A percentile compares a stretch with the other conserved stretches of the same genome.
phyloP scores from a whole-genome alignment of 129 eudicot genomes.

The Gnaphalium uliginosum region DNA sequence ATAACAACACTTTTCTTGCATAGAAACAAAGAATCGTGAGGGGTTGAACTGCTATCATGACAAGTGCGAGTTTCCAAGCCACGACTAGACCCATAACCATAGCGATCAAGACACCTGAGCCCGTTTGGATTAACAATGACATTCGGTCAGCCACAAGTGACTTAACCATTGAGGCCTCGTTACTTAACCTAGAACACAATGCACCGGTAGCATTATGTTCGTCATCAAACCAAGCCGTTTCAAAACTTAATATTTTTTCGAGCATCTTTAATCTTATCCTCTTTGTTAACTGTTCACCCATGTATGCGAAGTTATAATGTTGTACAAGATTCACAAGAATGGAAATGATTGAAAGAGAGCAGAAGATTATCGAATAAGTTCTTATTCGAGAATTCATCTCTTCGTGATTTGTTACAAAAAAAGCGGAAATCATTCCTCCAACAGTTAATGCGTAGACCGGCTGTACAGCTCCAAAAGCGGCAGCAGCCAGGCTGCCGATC shows the following conservation, averaged over 20 bases:
- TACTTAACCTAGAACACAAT: conserved; percentile 68
- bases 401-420: conserved; percentile 54
- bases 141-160: conserved; percentile 90
- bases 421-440: conserved; percentile 93
- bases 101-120: conserved; percentile 72
- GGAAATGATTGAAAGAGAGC: conserved; percentile 65
- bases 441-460: conserved; percentile 85
- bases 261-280: conserved; percentile 71
- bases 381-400: conserved; percentile 68
- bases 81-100: conserved; percentile 72
- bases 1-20: conserved; percentile 70
- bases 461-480: conserved; percentile 74
- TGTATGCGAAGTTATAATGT: conserved; percentile 78
- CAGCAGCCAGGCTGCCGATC: conserved; percentile 78
- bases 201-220: conserved; percentile 80
- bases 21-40: conserved; percentile 81
- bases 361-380: conserved; percentile 58
- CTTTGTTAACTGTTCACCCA: conserved; percentile 82
- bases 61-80: conserved; percentile 95
- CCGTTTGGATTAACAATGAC: conserved; percentile 72
- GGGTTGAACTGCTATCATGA: conserved; percentile 94
- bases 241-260: conserved; percentile 65
- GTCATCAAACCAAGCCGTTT: conserved; percentile 93
- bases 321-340: conserved; percentile 64
- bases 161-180: conserved; percentile 86